Evolutionary conservation across 208 protist genomes (phyloP).

Genomic region (Balamuthia mandrillaris): DNA sequence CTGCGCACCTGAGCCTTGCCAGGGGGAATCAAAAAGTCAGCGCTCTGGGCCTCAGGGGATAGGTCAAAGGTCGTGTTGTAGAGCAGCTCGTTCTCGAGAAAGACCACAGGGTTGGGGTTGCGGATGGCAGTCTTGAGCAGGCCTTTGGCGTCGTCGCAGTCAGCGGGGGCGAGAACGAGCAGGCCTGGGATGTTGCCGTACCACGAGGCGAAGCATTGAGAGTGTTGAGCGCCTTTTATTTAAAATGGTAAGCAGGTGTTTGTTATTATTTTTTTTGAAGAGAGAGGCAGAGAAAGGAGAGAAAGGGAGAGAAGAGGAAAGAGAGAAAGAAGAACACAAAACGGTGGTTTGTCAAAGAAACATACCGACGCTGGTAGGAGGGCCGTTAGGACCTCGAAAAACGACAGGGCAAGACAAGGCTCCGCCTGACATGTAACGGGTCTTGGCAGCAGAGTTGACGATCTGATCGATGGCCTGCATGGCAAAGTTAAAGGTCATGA

Average conservation of each 20-base stretch:
- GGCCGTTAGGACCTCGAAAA: slow-evolving; percentile 96
- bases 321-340: too few relatives aligned
- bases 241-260: too few relatives aligned
- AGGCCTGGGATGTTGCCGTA: slow-evolving; percentile 86
- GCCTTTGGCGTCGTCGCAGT: slow-evolving; percentile 85
- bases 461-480: slow-evolving; percentile 90
- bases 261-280: too few relatives aligned
- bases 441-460: slow-evolving; percentile 95
- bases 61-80: slow-evolving; percentile 91
- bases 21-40: slow-evolving; percentile 93
- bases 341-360: too few relatives aligned
- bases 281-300: too few relatives aligned
- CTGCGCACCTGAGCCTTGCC: slow-evolving; percentile 95
- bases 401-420: slow-evolving; percentile 81
- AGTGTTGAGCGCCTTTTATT: slow-evolving; percentile 98
- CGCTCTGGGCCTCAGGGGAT: slow-evolving; percentile 69
- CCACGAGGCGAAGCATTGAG: slow-evolving; percentile 96
- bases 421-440: slow-evolving; percentile 93
- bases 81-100: slow-evolving; percentile 96
- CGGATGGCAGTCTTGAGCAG: slow-evolving; percentile 86
- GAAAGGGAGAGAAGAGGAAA: too few relatives aligned
- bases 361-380: slow-evolving; percentile 88
- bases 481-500: slow-evolving; percentile 99
- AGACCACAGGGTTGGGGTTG: slow-evolving; percentile 92
- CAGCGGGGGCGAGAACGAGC: slow-evolving; percentile 91